Evolutionary conservation across 176 grass and related monocot genomes (phyloP).

Genomic region (Tuctoria greenei): DNA sequence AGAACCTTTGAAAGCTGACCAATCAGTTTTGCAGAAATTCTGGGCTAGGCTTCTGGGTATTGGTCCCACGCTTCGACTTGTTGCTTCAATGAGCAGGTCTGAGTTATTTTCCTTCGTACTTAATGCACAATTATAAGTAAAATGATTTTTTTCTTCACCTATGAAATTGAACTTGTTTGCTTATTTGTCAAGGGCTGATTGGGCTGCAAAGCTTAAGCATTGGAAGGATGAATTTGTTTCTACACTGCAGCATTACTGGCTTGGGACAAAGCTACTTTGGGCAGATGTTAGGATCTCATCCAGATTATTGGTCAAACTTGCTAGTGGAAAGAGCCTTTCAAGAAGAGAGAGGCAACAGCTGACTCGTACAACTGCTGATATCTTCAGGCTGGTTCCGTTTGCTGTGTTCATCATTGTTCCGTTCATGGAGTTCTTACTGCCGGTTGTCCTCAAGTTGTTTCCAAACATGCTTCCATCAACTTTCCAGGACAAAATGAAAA

Average conservation of each 20-base stretch:
- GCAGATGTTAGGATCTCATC: slow-evolving; percentile 75
- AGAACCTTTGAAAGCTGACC: slow-evolving; percentile 57
- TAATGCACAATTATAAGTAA: slow-evolving; percentile 25
- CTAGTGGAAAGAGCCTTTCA: slow-evolving; percentile 69
- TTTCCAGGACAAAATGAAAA: slow-evolving; percentile 90
- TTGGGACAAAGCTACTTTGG: slow-evolving; percentile 81
- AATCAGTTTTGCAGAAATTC: slow-evolving; percentile 60
- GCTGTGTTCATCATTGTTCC: slow-evolving; percentile 91
- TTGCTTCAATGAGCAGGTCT: slow-evolving; percentile 99
- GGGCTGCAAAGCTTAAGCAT: slow-evolving; percentile 64
- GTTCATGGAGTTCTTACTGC: slow-evolving; percentile 93
- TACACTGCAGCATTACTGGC: slow-evolving; percentile 74
- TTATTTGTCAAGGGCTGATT: slow-evolving; percentile 59
- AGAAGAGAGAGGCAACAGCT: slow-evolving; percentile 79
- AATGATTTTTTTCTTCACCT: slow-evolving; percentile 27
- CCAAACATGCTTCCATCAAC: slow-evolving; percentile 95
- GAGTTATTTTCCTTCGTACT: slow-evolving; percentile 27
- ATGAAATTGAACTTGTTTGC: slow-evolving; percentile 20
- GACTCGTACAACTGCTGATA: slow-evolving; percentile 76
- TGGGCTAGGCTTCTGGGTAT: slow-evolving; percentile 86
- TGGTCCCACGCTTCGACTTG: slow-evolving; percentile 73
- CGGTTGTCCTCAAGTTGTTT: slow-evolving; percentile 81
- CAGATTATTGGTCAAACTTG: slow-evolving; percentile 74
- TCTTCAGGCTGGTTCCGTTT: slow-evolving; percentile 84
- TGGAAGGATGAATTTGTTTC: slow-evolving; percentile 83